Evolutionary conservation across 1,284 basidiomycete species (phyloP).

Genomic region (Xerocomus amazonicus): DNA sequence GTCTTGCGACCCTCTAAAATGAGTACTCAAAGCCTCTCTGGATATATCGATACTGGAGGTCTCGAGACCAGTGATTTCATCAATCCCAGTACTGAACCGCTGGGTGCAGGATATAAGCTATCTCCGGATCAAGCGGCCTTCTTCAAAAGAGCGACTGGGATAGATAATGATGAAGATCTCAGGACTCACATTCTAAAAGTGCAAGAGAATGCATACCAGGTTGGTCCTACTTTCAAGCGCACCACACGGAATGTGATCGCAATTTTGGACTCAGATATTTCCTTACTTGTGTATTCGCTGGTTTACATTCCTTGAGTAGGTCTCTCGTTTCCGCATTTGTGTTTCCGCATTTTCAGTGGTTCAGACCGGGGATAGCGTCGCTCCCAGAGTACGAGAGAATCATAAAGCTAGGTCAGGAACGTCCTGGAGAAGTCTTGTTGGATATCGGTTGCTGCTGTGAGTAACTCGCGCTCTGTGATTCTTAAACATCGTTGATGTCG

Average conservation of each 20-base stretch:
- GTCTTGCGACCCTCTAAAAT: constrained; percentile 1
- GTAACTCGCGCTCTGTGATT: not conserved
- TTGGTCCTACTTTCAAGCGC: not conserved
- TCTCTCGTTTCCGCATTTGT: not conserved
- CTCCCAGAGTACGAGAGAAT: constrained; percentile 16
- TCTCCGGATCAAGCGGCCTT: constrained; percentile 20
- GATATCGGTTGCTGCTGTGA: constrained; percentile 30
- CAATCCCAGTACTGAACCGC: not conserved
- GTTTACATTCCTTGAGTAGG: constrained; percentile 20
- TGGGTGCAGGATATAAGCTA: constrained; percentile 9
- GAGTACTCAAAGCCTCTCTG: constrained; percentile 1
- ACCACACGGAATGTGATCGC: not conserved
- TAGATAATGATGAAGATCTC: constrained; percentile 16
- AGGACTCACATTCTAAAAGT: constrained; percentile 19
- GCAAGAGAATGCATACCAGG: constrained; percentile 20
- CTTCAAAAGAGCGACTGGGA: constrained; percentile 24
- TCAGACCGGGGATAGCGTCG: constrained; percentile 15
- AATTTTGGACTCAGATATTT: constrained; percentile 11
- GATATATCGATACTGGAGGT: not conserved
- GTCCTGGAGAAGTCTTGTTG: constrained; percentile 18
- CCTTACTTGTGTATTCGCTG: constrained; percentile 20
- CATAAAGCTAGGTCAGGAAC: constrained; percentile 20
- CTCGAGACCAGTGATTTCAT: not conserved
- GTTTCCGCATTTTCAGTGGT: not conserved
- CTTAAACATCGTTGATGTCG: not conserved